Evolutionary conservation across 768 basidiomycete genomes (phyloP), one percentile per base, ranked within the genome.

Genomic region (Lentinula guzmanii): DNA sequence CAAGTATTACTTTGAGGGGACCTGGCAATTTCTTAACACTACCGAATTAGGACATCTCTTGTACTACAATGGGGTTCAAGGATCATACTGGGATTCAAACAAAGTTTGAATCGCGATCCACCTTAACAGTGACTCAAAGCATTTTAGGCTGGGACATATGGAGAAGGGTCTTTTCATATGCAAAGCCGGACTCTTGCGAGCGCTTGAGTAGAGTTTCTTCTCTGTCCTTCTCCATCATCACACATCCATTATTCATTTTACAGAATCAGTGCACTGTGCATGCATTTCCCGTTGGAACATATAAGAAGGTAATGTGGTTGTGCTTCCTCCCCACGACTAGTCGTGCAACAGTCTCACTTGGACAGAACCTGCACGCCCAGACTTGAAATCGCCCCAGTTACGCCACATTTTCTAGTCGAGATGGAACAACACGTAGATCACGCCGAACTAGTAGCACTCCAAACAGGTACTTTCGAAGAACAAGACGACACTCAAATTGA

Each of bases 401-500:
- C 51, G 51, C 51, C 51, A 34, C 51, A 52, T 9, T 34, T 24
- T 24, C n/a, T 24, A 21, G 21, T 7, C 8, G 31, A 52, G 34
- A 33, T 52, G 31, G 51, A 33, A 52, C 31, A 15, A 5, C 46
- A 48, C 46, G 46, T 48, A 21, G 46, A 48, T 16, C 42, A 39
- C 37, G 37, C 5, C 13, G 37, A 39, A 39, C 9, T 43, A 48
- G 46, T 48, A 48, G 21, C 8, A 18, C 46, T 48, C 21, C 46
- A 48, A 11, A 45, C 43, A 6, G 11, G 18, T 54, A 11, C 41
- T 31, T 3, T 16, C 18, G 39, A 28, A 11, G 58, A 59, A n/a
- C 45, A 59, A 5, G 58, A 59, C n/a, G 58, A 59, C 28, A 3
- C 45, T 34, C 43, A 59, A n/a, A 59, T 59, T 10, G 45, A 59